phyloP scores from a whole-genome alignment of 2,329 filamentous ascomycete genomes.

The Aspergillus calidoustus region DNA sequence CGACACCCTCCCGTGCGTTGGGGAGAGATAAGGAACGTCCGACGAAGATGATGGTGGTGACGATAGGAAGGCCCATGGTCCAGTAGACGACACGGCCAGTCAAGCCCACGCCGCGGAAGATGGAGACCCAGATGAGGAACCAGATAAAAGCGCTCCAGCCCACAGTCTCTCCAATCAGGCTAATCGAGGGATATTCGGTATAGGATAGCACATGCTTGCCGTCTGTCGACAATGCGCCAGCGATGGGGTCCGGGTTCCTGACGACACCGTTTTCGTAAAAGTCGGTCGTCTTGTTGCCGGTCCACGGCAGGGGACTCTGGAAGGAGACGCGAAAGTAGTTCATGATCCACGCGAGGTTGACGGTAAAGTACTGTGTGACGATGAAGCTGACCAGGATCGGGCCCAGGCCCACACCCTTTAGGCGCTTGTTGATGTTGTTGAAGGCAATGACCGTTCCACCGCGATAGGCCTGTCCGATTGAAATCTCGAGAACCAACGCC shows the following conservation, averaged over 20 bases:
- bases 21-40: constrained; percentile 59
- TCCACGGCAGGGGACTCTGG: constrained; percentile 59
- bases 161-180: constrained; percentile 60
- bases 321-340: constrained; percentile 63
- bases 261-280: constrained; percentile 60
- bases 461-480: constrained; percentile 58
- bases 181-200: constrained; percentile 52
- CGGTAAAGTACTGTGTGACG: constrained; percentile 62
- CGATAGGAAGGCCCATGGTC: constrained; percentile 65
- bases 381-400: constrained; percentile 59
- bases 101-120: constrained; percentile 62
- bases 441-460: constrained; percentile 61
- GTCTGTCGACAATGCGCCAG: constrained; percentile 45
- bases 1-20: constrained; percentile 59
- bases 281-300: constrained; percentile 47
- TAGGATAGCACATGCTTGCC: constrained; percentile 49
- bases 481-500: constrained; percentile 60
- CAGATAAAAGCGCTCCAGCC: constrained; percentile 64
- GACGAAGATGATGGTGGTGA: constrained; percentile 61
- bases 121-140: constrained; percentile 64
- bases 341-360: constrained; percentile 64
- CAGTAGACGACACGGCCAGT: constrained; percentile 65
- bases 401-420: constrained; percentile 60
- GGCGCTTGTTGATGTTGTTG: constrained; percentile 57
- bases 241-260: constrained; percentile 50